phyloP scores from a whole-genome alignment of 768 basidiomycete species.

The Hysterangium stoloniferum region DNA sequence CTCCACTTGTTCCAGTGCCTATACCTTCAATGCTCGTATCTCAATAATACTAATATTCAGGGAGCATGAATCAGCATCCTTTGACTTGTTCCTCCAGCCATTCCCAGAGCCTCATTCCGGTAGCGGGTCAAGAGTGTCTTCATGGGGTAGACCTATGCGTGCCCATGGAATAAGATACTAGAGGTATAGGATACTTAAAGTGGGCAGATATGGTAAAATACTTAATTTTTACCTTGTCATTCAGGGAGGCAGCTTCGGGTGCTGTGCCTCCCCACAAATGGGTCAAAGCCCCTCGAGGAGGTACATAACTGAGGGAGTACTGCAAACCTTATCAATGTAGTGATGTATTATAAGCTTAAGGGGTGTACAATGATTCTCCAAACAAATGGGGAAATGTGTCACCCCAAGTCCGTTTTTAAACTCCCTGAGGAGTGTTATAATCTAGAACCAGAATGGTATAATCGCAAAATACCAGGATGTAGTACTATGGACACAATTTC shows the following conservation, averaged over 20 bases:
- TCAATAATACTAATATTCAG: too few species aligned
- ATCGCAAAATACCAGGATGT: slow-evolving; percentile 32
- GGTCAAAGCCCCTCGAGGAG: slow-evolving; percentile 31
- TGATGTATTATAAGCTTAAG: too few species aligned
- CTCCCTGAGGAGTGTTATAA: too few species aligned
- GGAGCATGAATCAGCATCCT: too few species aligned
- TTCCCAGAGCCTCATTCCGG: slow-evolving; percentile 34
- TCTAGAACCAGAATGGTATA: too few species aligned
- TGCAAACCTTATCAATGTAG: too few species aligned
- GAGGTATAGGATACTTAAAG: background rate
- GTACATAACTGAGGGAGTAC: background rate
- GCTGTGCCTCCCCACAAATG: slow-evolving; percentile 38
- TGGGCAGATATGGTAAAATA: background rate
- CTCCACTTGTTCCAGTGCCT: too few species aligned
- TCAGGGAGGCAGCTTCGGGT: slow-evolving; percentile 28
- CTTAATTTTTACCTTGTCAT: slow-evolving; percentile 33
- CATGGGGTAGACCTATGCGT: slow-evolving; percentile 25
- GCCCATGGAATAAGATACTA: slow-evolving; percentile 45
- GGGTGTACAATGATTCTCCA: too few species aligned
- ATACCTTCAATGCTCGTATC: too few species aligned
- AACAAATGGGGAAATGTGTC: too few species aligned
- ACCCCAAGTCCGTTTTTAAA: too few species aligned
- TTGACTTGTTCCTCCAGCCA: slow-evolving; percentile 44
- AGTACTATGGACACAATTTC: slow-evolving; percentile 40
- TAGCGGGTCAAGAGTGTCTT: slow-evolving; percentile 27